Percentiles rank a stretch among this genome's conserved stretches.
phyloP scores from a whole-genome alignment of 1,284 basidiomycete genomes.

The Schizophyllum commune region DNA sequence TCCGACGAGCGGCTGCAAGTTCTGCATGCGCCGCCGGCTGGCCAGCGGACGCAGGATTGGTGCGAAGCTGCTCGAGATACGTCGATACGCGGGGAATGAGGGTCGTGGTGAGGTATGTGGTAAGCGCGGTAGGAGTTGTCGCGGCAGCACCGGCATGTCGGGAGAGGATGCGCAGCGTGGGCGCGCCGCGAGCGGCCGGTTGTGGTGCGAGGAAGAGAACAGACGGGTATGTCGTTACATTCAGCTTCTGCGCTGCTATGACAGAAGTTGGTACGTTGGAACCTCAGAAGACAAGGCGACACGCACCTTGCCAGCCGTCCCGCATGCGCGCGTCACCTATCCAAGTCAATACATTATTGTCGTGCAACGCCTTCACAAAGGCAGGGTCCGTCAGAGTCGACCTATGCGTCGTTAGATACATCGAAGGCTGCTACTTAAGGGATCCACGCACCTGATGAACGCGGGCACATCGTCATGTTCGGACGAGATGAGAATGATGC shows the following conservation, averaged over 20 bases:
- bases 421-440: background rate
- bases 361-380: slow-evolving; percentile 58
- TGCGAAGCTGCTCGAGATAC: slow-evolving; percentile 56
- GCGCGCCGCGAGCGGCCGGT: slow-evolving; percentile 38
- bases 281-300: slow-evolving; percentile 37
- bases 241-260: slow-evolving; percentile 76
- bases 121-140: slow-evolving; percentile 58
- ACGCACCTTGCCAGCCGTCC: slow-evolving; percentile 29
- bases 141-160: slow-evolving; percentile 63
- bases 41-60: slow-evolving; percentile 20
- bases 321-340: slow-evolving; percentile 70
- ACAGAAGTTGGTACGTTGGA: background rate
- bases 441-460: slow-evolving; percentile 67
- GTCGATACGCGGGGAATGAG: slow-evolving; percentile 76
- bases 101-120: slow-evolving; percentile 56
- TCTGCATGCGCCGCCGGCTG: background rate
- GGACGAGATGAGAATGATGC: slow-evolving; percentile 79
- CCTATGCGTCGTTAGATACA: slow-evolving; percentile 26
- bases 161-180: slow-evolving; percentile 67
- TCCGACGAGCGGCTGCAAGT: slow-evolving; percentile 52
- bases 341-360: slow-evolving; percentile 75
- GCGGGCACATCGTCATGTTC: slow-evolving; percentile 86
- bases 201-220: slow-evolving; percentile 87
- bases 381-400: slow-evolving; percentile 70
- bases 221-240: slow-evolving; percentile 88